Conservation (phyloP, 2,329 filamentous ascomycete genomes). For the Dactylellina parvicollis region DNA sequence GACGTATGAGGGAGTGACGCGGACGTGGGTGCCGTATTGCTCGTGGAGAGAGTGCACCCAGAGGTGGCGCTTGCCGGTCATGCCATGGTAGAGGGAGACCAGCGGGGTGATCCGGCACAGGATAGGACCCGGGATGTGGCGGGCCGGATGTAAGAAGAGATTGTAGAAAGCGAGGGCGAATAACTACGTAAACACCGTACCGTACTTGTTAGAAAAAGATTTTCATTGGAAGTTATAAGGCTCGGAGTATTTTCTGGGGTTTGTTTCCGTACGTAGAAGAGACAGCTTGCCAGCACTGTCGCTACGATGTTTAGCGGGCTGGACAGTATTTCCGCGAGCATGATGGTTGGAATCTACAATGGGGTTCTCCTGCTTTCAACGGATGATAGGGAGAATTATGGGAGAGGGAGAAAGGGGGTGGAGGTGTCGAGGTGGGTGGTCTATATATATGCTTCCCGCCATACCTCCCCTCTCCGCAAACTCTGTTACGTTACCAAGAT, state of each 20-base stretch:
- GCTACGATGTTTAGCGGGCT: conserved; percentile 45
- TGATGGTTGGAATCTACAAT: conserved; percentile 7
- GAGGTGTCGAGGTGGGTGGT: conserved; percentile 32
- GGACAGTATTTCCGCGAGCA: conserved; percentile 36
- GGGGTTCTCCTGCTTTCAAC: conserved; percentile 8
- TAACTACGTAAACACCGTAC: conserved; percentile 55
- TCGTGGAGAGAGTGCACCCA: conserved; percentile 77
- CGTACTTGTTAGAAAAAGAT: conserved; percentile 7
- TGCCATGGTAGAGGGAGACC: conserved; percentile 74
- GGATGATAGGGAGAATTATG: conserved; percentile 19
- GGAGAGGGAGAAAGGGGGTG: neutral
- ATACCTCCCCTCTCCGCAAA: neutral
- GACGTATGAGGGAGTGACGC: conserved; percentile 52
- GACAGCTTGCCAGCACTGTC: conserved; percentile 25
- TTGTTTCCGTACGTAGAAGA: conserved; percentile 38
- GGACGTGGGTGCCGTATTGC: conserved; percentile 69
- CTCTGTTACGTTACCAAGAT: neutral
- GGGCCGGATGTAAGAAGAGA: conserved; percentile 71
- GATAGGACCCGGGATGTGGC: conserved; percentile 72
- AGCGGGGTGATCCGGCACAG: conserved; percentile 71
- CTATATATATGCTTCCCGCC: conserved; percentile 11
- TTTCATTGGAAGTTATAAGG: neutral
- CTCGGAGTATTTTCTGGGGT: neutral
- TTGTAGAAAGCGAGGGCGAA: conserved; percentile 63
- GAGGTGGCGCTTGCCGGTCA: conserved; percentile 79